phyloP scores from a whole-genome alignment of 305 asterid species.

The Fraxinus albicans region DNA sequence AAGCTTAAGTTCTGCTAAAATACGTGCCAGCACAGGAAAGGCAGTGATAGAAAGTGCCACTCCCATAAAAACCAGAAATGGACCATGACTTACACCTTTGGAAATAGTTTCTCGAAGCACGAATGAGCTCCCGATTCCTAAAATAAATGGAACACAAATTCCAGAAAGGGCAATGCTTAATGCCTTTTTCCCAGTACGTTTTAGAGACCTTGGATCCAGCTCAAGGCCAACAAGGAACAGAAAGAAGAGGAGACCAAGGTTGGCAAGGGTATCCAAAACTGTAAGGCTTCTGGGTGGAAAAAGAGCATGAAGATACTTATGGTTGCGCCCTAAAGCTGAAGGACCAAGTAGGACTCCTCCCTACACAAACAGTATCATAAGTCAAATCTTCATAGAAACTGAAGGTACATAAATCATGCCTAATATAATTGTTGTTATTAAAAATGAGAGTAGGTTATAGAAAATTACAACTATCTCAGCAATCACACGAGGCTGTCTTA shows the following conservation, averaged over 20 bases:
- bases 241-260: conserved; percentile 82
- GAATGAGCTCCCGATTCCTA: conserved; percentile 81
- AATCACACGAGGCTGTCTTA: conserved; percentile 83
- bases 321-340: conserved; percentile 78
- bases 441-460: not conserved
- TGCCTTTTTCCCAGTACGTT: conserved; percentile 73
- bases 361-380: conserved; percentile 35
- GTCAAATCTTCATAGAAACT: not conserved
- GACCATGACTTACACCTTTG: conserved; percentile 45
- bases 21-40: conserved; percentile 89
- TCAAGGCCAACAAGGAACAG: conserved; percentile 85
- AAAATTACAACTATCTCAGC: conserved; percentile 76
- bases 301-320: conserved; percentile 43
- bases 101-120: conserved; percentile 55
- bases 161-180: conserved; percentile 73
- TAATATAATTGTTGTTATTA: not conserved
- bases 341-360: conserved; percentile 93
- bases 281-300: conserved; percentile 74
- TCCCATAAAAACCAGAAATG: conserved; percentile 86
- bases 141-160: conserved; percentile 59
- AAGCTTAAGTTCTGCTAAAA: conserved; percentile 87
- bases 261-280: conserved; percentile 80
- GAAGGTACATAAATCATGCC: not conserved
- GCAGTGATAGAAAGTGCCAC: conserved; percentile 95
- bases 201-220: conserved; percentile 59